phyloP scores from a whole-genome alignment of 768 basidiomycete species.

The Tylopilus felleus region DNA sequence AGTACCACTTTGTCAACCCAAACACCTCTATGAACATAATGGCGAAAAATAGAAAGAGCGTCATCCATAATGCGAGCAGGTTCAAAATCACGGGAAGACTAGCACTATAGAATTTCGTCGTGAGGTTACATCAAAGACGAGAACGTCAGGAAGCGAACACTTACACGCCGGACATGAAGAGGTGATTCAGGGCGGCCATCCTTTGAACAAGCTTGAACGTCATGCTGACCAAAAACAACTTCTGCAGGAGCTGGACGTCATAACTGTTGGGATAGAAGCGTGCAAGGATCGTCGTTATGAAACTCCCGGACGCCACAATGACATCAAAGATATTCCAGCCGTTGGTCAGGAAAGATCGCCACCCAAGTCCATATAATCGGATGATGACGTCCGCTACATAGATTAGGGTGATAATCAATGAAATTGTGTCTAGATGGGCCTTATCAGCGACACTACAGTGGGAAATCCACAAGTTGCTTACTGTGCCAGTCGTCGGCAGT shows the following conservation, averaged over 20 bases:
- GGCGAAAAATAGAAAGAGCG: conserved; percentile 87
- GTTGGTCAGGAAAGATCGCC: conserved; percentile 75
- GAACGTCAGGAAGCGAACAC: conserved; percentile 29
- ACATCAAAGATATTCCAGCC: conserved; percentile 95
- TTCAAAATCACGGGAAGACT: conserved; percentile 84
- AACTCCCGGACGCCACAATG: conserved; percentile 73
- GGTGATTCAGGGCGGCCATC: conserved; percentile 82
- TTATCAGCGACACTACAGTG: conserved; percentile 8
- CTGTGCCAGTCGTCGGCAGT: conserved; percentile 58
- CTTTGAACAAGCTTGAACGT: conserved; percentile 93
- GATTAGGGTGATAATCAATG: conserved; percentile 65
- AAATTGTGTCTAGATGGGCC: conserved; percentile 58
- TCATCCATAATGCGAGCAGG: conserved; percentile 83
- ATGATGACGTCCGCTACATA: conserved; percentile 76
- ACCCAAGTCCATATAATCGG: conserved; percentile 81
- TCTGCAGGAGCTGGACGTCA: conserved; percentile 65
- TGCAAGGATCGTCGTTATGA: conserved; percentile 77
- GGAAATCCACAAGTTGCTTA: conserved; percentile 32
- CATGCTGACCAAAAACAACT: conserved; percentile 89
- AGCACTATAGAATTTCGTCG: conserved; percentile 38
- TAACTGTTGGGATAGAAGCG: conserved; percentile 51
- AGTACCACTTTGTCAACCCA: conserved; percentile 81
- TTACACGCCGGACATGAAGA: conserved; percentile 98
- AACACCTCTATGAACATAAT: conserved; percentile 90
- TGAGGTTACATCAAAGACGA: neutral